phyloP scores from a whole-genome alignment of 73 alveolate species.

The Paramecium tetraurelia region DNA sequence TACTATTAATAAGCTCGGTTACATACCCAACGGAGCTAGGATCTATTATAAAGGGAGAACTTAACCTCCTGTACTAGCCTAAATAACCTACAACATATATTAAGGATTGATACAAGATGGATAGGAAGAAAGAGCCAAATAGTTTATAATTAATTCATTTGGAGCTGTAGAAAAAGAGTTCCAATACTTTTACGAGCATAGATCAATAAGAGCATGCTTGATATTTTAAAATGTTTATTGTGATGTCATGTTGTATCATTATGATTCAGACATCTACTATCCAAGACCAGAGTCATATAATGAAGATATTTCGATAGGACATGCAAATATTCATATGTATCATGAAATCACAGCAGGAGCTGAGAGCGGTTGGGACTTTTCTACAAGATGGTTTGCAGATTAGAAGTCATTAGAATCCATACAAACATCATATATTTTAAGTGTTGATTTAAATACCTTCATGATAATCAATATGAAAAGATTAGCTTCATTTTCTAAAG shows the following conservation, averaged over 20 bases:
- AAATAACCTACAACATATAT: background rate
- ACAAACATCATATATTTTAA: background rate
- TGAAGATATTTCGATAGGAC: background rate
- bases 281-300: conserved; percentile 50
- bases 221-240: background rate
- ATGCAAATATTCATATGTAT: background rate
- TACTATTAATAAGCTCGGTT: background rate
- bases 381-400: conserved; percentile 16
- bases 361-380: conserved; percentile 48
- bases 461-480: background rate
- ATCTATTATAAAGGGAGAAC: conserved; percentile 3
- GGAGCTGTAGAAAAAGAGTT: background rate
- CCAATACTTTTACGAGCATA: background rate
- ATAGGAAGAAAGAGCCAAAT: conserved; percentile 1
- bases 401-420: background rate
- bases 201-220: background rate
- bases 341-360: conserved; percentile 41
- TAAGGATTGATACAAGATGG: background rate
- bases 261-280: background rate
- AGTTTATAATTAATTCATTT: background rate
- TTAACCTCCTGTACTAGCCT: background rate
- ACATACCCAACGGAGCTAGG: conserved; percentile 37
- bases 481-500: background rate
- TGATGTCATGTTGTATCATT: background rate
- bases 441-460: conserved; percentile 22